These are phyloP conservation scores for Calcarisporium arbuscula DNA, from an alignment of 2,329 filamentous ascomycete genomes.

Conservation along the genomic window DNA sequence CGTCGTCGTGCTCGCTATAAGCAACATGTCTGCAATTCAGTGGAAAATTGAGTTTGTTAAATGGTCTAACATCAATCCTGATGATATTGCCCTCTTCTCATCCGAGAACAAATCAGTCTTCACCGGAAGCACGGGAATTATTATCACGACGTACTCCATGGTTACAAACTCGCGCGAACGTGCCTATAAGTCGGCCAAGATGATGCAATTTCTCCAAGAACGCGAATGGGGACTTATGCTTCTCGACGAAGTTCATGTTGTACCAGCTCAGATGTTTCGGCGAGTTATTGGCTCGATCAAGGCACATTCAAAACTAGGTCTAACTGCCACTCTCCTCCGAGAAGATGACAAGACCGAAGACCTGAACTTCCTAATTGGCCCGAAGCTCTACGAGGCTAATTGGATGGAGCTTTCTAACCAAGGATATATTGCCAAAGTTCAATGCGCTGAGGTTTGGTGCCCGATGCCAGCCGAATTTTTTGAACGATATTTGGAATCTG, in stretches of 20 bases:
- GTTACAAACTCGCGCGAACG: constrained; percentile 85
- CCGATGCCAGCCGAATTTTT: constrained; percentile 99
- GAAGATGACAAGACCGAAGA: constrained; percentile 99
- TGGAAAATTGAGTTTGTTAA: constrained; percentile 96
- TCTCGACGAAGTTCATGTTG: constrained; percentile 95
- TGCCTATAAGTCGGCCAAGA: constrained; percentile 89
- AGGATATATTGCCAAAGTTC: constrained; percentile 92
- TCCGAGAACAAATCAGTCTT: constrained; percentile 80
- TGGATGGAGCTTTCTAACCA: constrained; percentile 99
- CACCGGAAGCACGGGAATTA: constrained; percentile 84
- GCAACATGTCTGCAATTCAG: constrained; percentile 95
- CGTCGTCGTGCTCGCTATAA: constrained; percentile 90
- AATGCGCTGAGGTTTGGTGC: constrained; percentile 98
- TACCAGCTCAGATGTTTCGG: constrained; percentile 92
- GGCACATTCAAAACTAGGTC: constrained; percentile 87
- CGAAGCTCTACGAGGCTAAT: constrained; percentile 96
- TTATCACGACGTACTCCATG: constrained; percentile 98
- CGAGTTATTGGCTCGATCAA: constrained; percentile 91
- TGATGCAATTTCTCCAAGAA: constrained; percentile 88
- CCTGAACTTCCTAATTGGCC: constrained; percentile 93
- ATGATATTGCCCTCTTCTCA: constrained; percentile 91
- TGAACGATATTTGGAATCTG: constrained; percentile 80
- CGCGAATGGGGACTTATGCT: constrained; percentile 98
- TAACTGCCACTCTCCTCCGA: constrained; percentile 88
- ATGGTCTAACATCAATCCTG: constrained; percentile 92